Base-by-base conservation (phyloP, 2,329 filamentous ascomycete genomes). In the Furcasterigmium furcatum region DNA sequence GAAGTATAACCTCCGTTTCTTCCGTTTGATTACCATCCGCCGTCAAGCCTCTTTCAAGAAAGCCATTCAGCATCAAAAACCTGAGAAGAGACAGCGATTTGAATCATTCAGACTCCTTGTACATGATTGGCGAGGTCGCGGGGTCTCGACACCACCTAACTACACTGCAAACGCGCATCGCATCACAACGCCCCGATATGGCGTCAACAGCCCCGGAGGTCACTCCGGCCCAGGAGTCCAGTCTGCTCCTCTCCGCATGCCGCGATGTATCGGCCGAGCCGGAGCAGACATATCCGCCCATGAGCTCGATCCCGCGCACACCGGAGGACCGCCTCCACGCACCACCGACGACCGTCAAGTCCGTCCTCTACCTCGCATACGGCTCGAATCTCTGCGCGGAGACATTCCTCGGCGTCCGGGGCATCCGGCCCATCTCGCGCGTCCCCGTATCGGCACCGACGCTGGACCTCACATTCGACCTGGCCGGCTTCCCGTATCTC, bases 321-420 rank as follows among this genome's bases (percentile, higher is more conserved):
- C 62, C 67, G 4, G 50, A 53, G 20, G 55, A 60, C 13, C 70
- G 72, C 14, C 63, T 74, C n/a, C 58, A 27, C 46, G 55, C 38
- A 42, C 55, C 36, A 49, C 60, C 36, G 41, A 55, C 25, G 44
- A 44, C 46, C n/a, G 41, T 54, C 7, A 54, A 55, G 13, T 87
- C 86, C 2, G 74, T 91, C 21, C 77, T 91, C 43, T 92, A 92
- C 63, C 80, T 92, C 19, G 92, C 91, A 10, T 97, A 96, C 62
- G 94, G 92, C 54, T 96, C 91, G 43, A 97, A 97, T 63, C 79
- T 97, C 50, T 82, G 78, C 49, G 81, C 84, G 13, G 72, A 89
- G 62, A 95, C 88, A 0, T 96, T 97, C 64, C 76, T 85, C 40
- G 88, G 87, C 47, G 72, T 67, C 48, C 85, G 92, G 43, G 85